These are phyloP conservation scores for Camelina laxa DNA, from an alignment of 345 rosid genomes.

Conservation along the genomic window DNA sequence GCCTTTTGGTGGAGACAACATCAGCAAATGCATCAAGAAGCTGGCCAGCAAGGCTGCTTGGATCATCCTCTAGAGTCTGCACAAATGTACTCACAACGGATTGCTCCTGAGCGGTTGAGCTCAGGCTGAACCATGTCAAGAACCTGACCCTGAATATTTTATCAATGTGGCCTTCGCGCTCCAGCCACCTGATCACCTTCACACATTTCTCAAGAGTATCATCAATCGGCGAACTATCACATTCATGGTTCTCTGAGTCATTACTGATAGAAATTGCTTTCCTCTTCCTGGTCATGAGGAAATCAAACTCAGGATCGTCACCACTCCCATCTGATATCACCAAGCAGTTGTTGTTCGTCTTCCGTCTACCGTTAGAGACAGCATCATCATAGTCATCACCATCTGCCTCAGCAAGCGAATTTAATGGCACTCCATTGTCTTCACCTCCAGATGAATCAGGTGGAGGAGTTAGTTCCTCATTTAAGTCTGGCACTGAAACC, in stretches of 20 bases:
- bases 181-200: slow-evolving; percentile 81
- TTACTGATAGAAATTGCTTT: slow-evolving; percentile 54
- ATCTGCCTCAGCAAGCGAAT: slow-evolving; percentile 59
- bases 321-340: slow-evolving; percentile 70
- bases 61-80: slow-evolving; percentile 85
- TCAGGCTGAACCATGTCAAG: slow-evolving; percentile 93
- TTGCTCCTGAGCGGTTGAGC: slow-evolving; percentile 83
- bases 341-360: slow-evolving; percentile 52
- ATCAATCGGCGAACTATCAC: slow-evolving; percentile 83
- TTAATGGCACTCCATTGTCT: slow-evolving; percentile 72
- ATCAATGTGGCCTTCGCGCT: slow-evolving; percentile 75
- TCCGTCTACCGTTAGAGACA: slow-evolving; percentile 65
- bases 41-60: slow-evolving; percentile 89
- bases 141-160: slow-evolving; percentile 83
- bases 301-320: slow-evolving; percentile 63
- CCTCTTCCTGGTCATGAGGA: slow-evolving; percentile 63
- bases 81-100: slow-evolving; percentile 88
- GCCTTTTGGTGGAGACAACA: slow-evolving; percentile 73
- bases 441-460: slow-evolving; percentile 85
- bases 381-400: slow-evolving; percentile 67
- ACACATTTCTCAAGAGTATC: slow-evolving; percentile 86
- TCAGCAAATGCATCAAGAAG: slow-evolving; percentile 82
- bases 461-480: slow-evolving; percentile 85
- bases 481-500: slow-evolving; percentile 87
- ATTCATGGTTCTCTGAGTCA: slow-evolving; percentile 76